These are phyloP conservation scores for Rhizoclosmatium globosum DNA, from an alignment of 192 early-diverging fungal genomes.

Conservation along the genomic window DNA sequence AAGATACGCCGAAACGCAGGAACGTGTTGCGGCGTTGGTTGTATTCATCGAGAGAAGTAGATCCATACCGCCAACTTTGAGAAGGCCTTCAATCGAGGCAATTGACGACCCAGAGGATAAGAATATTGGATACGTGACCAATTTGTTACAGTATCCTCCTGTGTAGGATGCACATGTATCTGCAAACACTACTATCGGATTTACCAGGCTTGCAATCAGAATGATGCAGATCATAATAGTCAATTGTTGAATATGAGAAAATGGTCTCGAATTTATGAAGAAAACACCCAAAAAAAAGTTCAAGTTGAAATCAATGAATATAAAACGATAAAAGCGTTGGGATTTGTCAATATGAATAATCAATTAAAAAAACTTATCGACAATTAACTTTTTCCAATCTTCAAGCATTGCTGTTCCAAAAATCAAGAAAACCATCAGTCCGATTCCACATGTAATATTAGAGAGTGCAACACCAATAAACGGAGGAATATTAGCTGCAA, in stretches of 20 bases:
- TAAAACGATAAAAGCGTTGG: background rate
- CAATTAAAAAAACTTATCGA: constrained; percentile 4
- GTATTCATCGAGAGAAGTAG: constrained; percentile 3
- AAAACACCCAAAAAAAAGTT: no score
- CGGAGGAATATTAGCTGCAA: background rate
- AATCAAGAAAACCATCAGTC: background rate
- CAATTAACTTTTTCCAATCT: constrained; percentile 11
- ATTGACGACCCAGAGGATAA: background rate
- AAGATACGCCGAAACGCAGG: constrained; percentile 14
- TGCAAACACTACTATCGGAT: background rate
- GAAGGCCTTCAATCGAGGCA: background rate
- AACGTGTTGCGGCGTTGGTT: background rate
- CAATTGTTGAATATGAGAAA: no score
- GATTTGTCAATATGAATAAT: background rate
- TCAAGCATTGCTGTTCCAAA: constrained; percentile 2
- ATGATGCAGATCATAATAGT: no score
- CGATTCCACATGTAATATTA: background rate
- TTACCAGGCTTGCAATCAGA: background rate
- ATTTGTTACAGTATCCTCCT: constrained; percentile 4
- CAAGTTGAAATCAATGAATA: background rate
- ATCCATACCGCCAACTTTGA: constrained; percentile 15
- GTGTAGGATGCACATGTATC: background rate
- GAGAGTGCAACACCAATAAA: background rate
- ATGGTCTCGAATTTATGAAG: no score
- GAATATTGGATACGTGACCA: constrained; percentile 10